A percentile compares a stretch with the other conserved stretches of the same genome.
These are phyloP conservation scores for Grammothele lineata DNA, from an alignment of 768 basidiomycete genomes.

Conservation along the genomic window DNA sequence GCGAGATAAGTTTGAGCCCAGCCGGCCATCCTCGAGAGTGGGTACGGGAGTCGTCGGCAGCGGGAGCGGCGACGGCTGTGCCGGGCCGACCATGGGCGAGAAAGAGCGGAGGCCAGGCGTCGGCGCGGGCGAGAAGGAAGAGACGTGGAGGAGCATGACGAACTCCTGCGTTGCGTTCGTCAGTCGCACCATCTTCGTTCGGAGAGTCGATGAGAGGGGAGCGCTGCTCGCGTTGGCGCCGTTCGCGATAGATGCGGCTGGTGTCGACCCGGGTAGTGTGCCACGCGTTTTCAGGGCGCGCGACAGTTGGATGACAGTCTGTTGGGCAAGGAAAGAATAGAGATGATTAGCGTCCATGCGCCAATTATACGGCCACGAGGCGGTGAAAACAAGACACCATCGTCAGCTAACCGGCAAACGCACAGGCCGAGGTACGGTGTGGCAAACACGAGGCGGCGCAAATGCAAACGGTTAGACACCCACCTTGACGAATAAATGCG, in stretches of 20 bases:
- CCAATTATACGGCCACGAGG: too few relatives aligned
- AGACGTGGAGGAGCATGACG: slow-evolving; percentile 80
- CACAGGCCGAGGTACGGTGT: too few relatives aligned
- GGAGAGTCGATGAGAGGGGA: slow-evolving; percentile 56
- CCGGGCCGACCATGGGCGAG: slow-evolving; percentile 48
- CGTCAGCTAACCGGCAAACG: too few relatives aligned
- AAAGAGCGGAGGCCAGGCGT: slow-evolving; percentile 44
- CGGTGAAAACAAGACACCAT: too few relatives aligned
- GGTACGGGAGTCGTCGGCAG: slow-evolving; percentile 14
- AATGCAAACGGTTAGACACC: slow-evolving; percentile 8
- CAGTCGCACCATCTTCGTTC: slow-evolving; percentile 68
- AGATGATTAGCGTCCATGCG: not conserved
- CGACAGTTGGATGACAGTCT: slow-evolving; percentile 77
- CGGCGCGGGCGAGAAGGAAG: slow-evolving; percentile 65
- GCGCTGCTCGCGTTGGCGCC: slow-evolving; percentile 19
- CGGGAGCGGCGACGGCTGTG: slow-evolving; percentile 23
- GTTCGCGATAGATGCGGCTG: not conserved
- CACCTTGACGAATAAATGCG: slow-evolving; percentile 80
- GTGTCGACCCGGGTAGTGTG: slow-evolving; percentile 9
- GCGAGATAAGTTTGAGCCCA: slow-evolving; percentile 53
- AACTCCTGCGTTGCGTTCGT: slow-evolving; percentile 86
- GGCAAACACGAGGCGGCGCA: slow-evolving; percentile 6
- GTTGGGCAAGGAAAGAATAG: slow-evolving; percentile 7
- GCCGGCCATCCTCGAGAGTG: slow-evolving; percentile 40
- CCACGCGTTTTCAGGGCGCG: slow-evolving; percentile 66